These are phyloP conservation scores for Pontederia crassipes DNA, from an alignment of 176 grass and related monocot genomes.

Conservation along the genomic window DNA sequence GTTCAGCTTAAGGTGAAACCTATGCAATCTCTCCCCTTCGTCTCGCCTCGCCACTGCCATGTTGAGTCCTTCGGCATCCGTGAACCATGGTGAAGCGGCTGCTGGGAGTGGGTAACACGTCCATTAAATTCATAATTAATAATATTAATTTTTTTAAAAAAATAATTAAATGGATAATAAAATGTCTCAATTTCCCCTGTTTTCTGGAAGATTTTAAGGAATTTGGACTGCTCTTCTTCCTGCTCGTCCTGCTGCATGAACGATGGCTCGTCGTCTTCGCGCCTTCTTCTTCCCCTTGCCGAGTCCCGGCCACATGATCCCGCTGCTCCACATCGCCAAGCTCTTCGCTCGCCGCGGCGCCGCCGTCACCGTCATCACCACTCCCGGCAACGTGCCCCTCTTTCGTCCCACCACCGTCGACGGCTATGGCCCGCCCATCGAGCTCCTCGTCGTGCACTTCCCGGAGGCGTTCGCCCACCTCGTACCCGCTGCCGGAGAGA, in stretches of 20 bases:
- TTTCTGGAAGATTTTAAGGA: too few species aligned
- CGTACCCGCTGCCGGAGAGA: slow-evolving; percentile 9
- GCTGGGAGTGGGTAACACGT: too few species aligned
- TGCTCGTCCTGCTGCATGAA: not conserved
- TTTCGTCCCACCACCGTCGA: slow-evolving; percentile 4
- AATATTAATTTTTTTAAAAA: too few species aligned
- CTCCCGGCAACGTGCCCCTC: slow-evolving; percentile 24
- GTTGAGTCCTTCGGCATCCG: too few species aligned
- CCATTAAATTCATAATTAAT: too few species aligned
- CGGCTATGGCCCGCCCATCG: slow-evolving; percentile 10
- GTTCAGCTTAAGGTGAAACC: too few species aligned
- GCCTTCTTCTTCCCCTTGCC: slow-evolving; percentile 29
- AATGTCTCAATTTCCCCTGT: too few species aligned
- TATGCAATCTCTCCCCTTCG: too few species aligned
- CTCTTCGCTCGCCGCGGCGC: slow-evolving; percentile 30
- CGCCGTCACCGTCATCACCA: slow-evolving; percentile 34
- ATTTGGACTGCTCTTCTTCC: too few species aligned
- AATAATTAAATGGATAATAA: too few species aligned
- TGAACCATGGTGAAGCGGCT: too few species aligned
- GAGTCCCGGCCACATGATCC: slow-evolving; percentile 27
- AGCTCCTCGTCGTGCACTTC: slow-evolving; percentile 36
- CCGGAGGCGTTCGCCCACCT: slow-evolving; percentile 10
- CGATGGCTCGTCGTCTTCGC: not conserved
- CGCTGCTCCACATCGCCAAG: slow-evolving; percentile 25
- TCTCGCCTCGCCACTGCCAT: too few species aligned